Percentiles rank a stretch among this genome's conserved stretches.
Evolutionary conservation across 2,329 filamentous ascomycete species (phyloP).

Genomic region (Xylariales sp.): DNA sequence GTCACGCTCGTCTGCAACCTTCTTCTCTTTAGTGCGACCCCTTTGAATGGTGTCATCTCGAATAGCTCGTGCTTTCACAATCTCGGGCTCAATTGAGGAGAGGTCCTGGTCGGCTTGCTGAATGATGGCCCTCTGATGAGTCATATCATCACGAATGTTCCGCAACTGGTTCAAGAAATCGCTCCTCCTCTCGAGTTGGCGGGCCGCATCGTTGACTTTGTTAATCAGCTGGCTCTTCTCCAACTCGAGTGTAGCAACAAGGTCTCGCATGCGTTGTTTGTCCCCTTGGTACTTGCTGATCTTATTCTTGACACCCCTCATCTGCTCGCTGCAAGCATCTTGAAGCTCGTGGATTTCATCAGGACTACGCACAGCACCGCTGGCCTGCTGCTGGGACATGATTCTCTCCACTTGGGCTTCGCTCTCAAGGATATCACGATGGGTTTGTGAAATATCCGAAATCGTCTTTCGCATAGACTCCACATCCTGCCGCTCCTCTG

Average conservation of each 20-base stretch:
- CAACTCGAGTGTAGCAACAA: conserved; percentile 68
- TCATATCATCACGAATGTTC: conserved; percentile 64
- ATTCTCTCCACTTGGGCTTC: conserved; percentile 72
- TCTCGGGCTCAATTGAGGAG: conserved; percentile 67
- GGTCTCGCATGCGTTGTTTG: conserved; percentile 65
- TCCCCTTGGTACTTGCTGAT: conserved; percentile 65
- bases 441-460: conserved; percentile 66
- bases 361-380: conserved; percentile 61
- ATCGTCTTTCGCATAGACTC: conserved; percentile 76
- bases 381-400: conserved; percentile 68
- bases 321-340: conserved; percentile 61
- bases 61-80: conserved; percentile 69
- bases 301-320: conserved; percentile 57
- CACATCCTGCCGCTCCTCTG: conserved; percentile 64
- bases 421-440: conserved; percentile 67
- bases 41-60: conserved; percentile 73
- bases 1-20: conserved; percentile 66
- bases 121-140: conserved; percentile 65
- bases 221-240: conserved; percentile 71
- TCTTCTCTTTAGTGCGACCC: conserved; percentile 68
- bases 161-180: conserved; percentile 68
- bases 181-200: conserved; percentile 78
- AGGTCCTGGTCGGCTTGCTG: conserved; percentile 68
- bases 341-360: conserved; percentile 82
- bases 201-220: conserved; percentile 65